A percentile compares a stretch with the other conserved stretches of the same genome.
phyloP scores from a whole-genome alignment of 208 protist species.

The Trypanosoma cruzi region DNA sequence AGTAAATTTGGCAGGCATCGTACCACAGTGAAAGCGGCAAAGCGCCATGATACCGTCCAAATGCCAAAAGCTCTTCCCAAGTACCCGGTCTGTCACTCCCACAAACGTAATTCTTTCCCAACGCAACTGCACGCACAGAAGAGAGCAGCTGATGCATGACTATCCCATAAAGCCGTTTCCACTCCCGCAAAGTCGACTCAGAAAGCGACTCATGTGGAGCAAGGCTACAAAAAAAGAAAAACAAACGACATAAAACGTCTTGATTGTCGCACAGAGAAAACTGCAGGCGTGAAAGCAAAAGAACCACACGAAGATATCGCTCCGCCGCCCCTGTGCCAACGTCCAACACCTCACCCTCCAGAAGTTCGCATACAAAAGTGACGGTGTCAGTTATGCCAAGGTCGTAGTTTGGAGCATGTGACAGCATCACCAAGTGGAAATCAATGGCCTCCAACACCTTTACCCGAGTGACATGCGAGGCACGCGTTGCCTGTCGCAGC shows the following conservation, averaged over 20 bases:
- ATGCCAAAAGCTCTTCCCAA: constrained; percentile 53
- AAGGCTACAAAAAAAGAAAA: constrained; percentile 7
- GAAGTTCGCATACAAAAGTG: constrained; percentile 27
- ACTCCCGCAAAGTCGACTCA: constrained; percentile 25
- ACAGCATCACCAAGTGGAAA: constrained; percentile 30
- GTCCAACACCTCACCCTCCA: constrained; percentile 18
- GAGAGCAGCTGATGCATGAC: constrained; percentile 35
- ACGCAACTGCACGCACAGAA: constrained; percentile 20
- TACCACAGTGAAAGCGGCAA: constrained; percentile 53
- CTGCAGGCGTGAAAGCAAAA: constrained; percentile 55
- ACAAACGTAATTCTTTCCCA: constrained; percentile 8
- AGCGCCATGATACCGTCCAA: constrained; percentile 28
- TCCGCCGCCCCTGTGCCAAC: not conserved
- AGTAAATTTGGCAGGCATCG: constrained; percentile 27
- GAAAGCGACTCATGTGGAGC: not conserved
- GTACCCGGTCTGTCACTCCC: not conserved
- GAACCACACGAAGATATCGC: constrained; percentile 30
- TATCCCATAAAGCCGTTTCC: constrained; percentile 63
- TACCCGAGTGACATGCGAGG: not conserved
- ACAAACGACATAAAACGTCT: constrained; percentile 3
- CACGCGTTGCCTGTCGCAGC: constrained; percentile 6
- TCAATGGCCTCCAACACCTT: constrained; percentile 26
- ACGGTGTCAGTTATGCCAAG: constrained; percentile 31
- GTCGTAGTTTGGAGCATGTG: constrained; percentile 65
- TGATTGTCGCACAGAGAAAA: constrained; percentile 24